Evolutionary conservation across 2,329 filamentous ascomycete genomes (phyloP), one percentile per base, ranked within the genome.

Genomic region (Onygenales sp.): DNA sequence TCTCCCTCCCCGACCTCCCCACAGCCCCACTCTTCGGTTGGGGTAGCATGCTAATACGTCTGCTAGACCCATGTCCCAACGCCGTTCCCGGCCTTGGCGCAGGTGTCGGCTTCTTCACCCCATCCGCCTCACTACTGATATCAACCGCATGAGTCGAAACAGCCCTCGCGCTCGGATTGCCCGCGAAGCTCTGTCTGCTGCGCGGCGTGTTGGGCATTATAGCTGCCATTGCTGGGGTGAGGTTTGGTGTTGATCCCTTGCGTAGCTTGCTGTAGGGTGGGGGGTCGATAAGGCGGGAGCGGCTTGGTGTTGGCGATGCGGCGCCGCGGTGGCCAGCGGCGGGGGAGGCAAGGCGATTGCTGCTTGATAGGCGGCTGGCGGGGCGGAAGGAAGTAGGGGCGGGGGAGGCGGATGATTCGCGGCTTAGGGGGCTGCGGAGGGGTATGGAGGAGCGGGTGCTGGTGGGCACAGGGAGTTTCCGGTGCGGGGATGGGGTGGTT

Each of bases 401-500:
- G 3, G 73, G 72, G 34, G 71, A 74, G 4, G 66, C 65, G 34
- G 72, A 71, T 11, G 66, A 62, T 32, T 75, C 69, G 14, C 74
- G 70, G 50, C 70, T 69, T 40, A 72, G 64, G 3, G 72, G 70
- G 52, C 67, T 71, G 21, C 68, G 67, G 9, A 71, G 58, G 2
- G 74, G 69, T 8, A 76, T 59, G 2, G 68, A 68, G 4, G 72
- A 74, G 9, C 67, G 64, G 5, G 59, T 56, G 46, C 70, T 63
- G 32, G 71, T 59, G 8, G 65, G 66, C 39, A 57, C 42, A 8
- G 61, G 61, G 13, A 55, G 47, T 40, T 71, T 74, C 49, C 67
- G 62, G 54, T 66, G 80, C 0, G 81, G 77, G 56, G 78, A 83
- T 0, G 82, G 80, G 1, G 80, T 81, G 6, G 80, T 83, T 44